These are phyloP conservation scores for Mallotus nudiflorus DNA, from an alignment of 345 rosid species.

Conservation along the genomic window DNA sequence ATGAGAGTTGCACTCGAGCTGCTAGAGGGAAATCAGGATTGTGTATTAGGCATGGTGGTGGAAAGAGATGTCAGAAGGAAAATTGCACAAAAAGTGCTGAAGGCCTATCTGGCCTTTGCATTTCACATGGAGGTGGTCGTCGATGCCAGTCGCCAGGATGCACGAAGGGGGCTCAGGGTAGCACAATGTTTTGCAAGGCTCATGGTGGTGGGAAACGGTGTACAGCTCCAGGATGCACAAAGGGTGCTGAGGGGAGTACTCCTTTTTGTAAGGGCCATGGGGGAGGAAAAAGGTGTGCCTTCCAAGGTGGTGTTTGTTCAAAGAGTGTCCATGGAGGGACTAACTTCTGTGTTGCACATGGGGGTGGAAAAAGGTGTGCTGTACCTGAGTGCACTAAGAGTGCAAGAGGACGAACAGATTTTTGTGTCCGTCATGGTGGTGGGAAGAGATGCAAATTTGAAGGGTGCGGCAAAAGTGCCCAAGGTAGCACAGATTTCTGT, in stretches of 20 bases:
- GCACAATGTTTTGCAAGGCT: constrained; percentile 97
- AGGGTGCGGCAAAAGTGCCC: constrained; percentile 96
- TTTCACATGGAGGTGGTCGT: constrained; percentile 96
- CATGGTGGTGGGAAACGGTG: constrained; percentile 99
- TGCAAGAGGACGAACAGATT: constrained; percentile 95
- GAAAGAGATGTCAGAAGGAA: constrained; percentile 89
- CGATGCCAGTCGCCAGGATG: constrained; percentile 81
- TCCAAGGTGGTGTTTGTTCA: constrained; percentile 72
- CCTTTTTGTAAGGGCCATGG: constrained; percentile 98
- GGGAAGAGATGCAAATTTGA: constrained; percentile 90
- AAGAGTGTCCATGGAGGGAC: constrained; percentile 99
- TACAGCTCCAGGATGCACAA: constrained; percentile 67
- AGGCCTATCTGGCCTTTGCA: constrained; percentile 95
- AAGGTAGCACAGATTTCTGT: constrained; percentile 95
- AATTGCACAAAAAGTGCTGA: constrained; percentile 93
- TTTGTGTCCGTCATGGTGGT: constrained; percentile 96
- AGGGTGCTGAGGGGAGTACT: constrained; percentile 99
- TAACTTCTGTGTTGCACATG: constrained; percentile 95
- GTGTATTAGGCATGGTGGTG: constrained; percentile 97
- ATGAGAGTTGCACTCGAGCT: constrained; percentile 80
- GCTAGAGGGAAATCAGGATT: constrained; percentile 96
- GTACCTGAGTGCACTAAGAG: constrained; percentile 87
- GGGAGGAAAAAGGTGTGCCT: constrained; percentile 94
- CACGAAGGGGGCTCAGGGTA: constrained; percentile 96
- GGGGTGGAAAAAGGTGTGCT: constrained; percentile 96